Evolutionary conservation across 495 filamentous ascomycete genomes (phyloP), one percentile per base, ranked within the genome.

Genomic region (Parathielavia appendiculata): DNA sequence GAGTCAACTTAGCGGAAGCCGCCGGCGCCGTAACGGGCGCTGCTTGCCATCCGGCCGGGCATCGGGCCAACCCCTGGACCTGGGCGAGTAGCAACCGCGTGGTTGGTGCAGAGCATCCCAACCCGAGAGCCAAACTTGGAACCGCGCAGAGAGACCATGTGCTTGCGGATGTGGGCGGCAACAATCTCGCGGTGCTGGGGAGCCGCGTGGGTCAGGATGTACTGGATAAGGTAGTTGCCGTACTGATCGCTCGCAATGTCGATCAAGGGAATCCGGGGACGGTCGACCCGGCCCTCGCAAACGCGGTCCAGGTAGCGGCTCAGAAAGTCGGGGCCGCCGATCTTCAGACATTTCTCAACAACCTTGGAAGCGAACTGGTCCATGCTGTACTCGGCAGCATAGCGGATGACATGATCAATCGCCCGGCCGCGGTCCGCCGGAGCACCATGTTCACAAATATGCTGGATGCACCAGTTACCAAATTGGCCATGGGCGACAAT

Each of bases 331-430:
- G 82, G 74, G 22, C 91, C 90, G 41, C 92, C 90, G 72, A 97
- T 95, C 79, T 98, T 98, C 60, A 98, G 82, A 61, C 93, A 98
- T 73, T 98, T 98, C 77, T 98, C 93, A 53, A 98, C 91, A 17
- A 98, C 93, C 70, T 98, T 98, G 38, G 93, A 98, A 20, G 95
- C 95, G 71, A 96, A 98, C 71, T 98, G 93, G 67, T 98, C 93
- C 87, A 95, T 96, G 75, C 92, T 97, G 73, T 97, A 98, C 71
- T 97, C 91, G 26, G 90, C 86, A 23, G 91, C 87, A 76, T 90
- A 92, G 61, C 85, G 86, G 62, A 97, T 85, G 60, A 97, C 90
- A 71, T 96, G 92, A 66, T 97, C 95, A 64, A 96, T 86, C 26
- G 93, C 93, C 62, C 90, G 85, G 73, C 85, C 95, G 67, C 91